Base-by-base conservation (phyloP, 139 green algal species). In the Zygnema circumcarinatum region DNA sequence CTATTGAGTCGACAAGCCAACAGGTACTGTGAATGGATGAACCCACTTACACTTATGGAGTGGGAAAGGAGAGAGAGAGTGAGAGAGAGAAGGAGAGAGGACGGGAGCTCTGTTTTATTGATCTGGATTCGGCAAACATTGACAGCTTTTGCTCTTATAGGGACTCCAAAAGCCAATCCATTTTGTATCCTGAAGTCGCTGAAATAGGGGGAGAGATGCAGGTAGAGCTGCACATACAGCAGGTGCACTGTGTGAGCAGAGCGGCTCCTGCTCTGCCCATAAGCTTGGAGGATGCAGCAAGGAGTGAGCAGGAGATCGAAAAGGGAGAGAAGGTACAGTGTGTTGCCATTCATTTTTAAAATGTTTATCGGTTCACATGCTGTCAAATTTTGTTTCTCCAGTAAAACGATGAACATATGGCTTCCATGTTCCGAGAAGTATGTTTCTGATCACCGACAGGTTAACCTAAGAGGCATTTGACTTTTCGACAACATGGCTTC, bases 1-100 rank as follows among this genome's bases (percentile, higher is more conserved):
- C 93, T n/a, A 87, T 99, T 1, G 94, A 96, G 87, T 89, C 79
- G 1, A 98, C 95, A 89, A 95, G 93, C 38, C 96, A 98, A 91
- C 94, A 94, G 25, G 88, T 90, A 68, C 41, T 68, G n/a, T n/a
- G n/a, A n/a, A n/a, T n/a, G n/a, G n/a, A n/a, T n/a, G n/a, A 11
- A 31, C 74, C 67, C 79, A 33, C 33, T 35, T 83, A 35, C 41
- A 83, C 1, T 29, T 1, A 52, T 29, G 74, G 2, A 52, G 29
- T 29, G 36, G 16, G 35, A 78, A 11, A 41, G 69, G 35, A 78
- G 74, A 29, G 42, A 31, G 74, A 52, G 39, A 81, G 74, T 29
- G n/a, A 69, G 31, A 31, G 39, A 73, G 20, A 53, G 74, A 3
- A 3, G 31, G 31, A 47, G 42, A 31, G n/a, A 22, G 47, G 47